Evolutionary conservation across 352 stramenopile species (phyloP).

Genomic region (Thraustochytrium sp.): DNA sequence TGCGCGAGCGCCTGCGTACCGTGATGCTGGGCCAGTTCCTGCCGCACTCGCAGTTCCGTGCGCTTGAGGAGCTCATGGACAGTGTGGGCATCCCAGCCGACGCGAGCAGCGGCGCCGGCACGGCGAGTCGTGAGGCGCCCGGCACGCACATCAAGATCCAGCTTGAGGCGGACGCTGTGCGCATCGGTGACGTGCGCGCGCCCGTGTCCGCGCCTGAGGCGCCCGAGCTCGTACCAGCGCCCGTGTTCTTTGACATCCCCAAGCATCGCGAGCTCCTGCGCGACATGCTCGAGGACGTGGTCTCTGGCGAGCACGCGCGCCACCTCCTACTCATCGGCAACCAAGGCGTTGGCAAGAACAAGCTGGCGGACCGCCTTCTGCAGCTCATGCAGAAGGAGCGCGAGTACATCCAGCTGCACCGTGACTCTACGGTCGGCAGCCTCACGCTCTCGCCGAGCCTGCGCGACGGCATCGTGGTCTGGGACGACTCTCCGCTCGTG

Average conservation of each 20-base stretch:
- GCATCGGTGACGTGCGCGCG: background rate
- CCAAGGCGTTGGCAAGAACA: constrained; percentile 91
- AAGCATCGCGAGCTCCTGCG: constrained; percentile 42
- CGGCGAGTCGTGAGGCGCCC: too few relatives aligned
- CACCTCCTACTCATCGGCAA: constrained; percentile 87
- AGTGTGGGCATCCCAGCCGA: background rate
- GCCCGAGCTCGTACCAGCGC: constrained; percentile 66
- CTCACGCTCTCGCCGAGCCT: constrained; percentile 79
- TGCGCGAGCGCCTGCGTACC: constrained; percentile 16
- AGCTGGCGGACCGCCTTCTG: constrained; percentile 79
- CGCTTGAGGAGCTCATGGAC: constrained; percentile 39
- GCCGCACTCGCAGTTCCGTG: background rate
- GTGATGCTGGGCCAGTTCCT: constrained; percentile 34
- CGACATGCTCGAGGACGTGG: constrained; percentile 57
- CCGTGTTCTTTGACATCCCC: constrained; percentile 74
- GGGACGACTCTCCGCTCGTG: constrained; percentile 86
- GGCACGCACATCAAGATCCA: background rate
- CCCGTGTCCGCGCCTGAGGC: background rate
- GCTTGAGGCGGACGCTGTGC: background rate
- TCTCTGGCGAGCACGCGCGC: constrained; percentile 63
- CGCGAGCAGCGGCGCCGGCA: too few relatives aligned
- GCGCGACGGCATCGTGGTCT: constrained; percentile 76
- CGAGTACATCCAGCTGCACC: constrained; percentile 93
- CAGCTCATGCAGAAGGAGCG: constrained; percentile 79
- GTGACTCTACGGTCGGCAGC: constrained; percentile 86